These are phyloP conservation scores for Isatis lusitanica DNA, from an alignment of 441 rosid genomes.

Conservation along the genomic window DNA sequence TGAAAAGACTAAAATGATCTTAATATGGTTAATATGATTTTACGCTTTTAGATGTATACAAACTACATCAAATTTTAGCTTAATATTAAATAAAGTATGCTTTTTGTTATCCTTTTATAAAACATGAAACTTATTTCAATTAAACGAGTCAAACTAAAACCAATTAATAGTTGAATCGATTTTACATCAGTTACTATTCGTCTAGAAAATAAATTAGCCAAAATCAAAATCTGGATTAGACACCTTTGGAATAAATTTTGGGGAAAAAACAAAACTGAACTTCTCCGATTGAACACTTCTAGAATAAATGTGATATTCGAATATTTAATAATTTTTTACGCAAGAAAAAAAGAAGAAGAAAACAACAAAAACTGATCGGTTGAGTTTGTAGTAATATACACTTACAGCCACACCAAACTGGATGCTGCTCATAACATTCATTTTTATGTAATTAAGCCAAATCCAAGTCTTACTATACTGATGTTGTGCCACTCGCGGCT, in stretches of 20 bases:
- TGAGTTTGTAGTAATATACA: constrained; percentile 11
- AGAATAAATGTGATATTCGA: background rate
- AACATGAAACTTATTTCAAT: no score
- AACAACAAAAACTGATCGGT: background rate
- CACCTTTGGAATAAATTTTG: background rate
- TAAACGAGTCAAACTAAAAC: background rate
- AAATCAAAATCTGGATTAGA: background rate
- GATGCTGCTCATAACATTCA: constrained; percentile 12
- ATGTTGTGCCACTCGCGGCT: constrained; percentile 1
- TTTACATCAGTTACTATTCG: background rate
- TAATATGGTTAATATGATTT: no score
- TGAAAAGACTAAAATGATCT: no score
- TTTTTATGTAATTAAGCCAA: constrained; percentile 23
- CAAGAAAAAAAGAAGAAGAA: background rate
- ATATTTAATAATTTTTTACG: background rate
- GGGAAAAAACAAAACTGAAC: no score
- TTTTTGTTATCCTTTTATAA: no score
- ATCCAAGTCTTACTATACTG: constrained; percentile 33
- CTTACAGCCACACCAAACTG: constrained; percentile 37
- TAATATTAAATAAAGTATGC: no score
- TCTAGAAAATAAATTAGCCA: background rate
- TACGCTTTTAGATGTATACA: no score
- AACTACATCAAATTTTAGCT: no score
- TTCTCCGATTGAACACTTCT: no score
- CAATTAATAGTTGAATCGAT: background rate